Conservation (phyloP, 169 alveolate genomes). For the Cryptosporidium ryanae region DNA sequence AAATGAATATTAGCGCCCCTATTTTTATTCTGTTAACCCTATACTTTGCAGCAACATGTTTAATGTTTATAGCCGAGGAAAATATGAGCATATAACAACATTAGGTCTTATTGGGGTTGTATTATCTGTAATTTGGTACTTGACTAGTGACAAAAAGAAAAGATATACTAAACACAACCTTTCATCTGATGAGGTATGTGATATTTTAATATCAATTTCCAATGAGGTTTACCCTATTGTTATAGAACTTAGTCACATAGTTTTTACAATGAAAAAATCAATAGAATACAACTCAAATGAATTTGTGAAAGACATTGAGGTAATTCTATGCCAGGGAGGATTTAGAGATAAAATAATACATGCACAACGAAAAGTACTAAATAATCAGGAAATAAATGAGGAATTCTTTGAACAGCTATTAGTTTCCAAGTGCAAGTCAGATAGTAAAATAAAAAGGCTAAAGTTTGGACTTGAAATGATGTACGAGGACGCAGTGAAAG, state of each 20-base stretch:
- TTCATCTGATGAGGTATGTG: slow-evolving; percentile 21
- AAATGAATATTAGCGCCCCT: too few species aligned
- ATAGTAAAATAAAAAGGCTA: slow-evolving; percentile 15
- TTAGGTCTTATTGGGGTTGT: slow-evolving; percentile 32
- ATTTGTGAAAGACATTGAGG: slow-evolving; percentile 2
- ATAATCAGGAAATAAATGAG: slow-evolving; percentile 5
- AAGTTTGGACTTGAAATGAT: slow-evolving; percentile 36
- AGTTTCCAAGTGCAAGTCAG: slow-evolving; percentile 17
- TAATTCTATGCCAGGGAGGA: slow-evolving; percentile 13
- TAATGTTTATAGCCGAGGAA: neutral
- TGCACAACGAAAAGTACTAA: slow-evolving; percentile 11
- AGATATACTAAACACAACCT: neutral
- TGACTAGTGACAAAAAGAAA: slow-evolving; percentile 26
- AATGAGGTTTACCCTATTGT: slow-evolving; percentile 52
- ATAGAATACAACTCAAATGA: neutral
- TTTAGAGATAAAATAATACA: slow-evolving; percentile 26
- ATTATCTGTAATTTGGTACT: slow-evolving; percentile 46
- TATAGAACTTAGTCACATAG: slow-evolving; percentile 43
- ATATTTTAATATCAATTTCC: slow-evolving; percentile 7
- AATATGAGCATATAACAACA: neutral
- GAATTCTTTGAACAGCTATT: slow-evolving; percentile 10
- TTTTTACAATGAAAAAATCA: slow-evolving; percentile 7
- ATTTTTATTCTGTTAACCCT: too few species aligned
- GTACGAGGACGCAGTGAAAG: slow-evolving; percentile 52
- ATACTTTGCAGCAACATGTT: neutral